Evolutionary conservation across 345 rosid genomes (phyloP).

Genomic region (Carallia brachiata): DNA sequence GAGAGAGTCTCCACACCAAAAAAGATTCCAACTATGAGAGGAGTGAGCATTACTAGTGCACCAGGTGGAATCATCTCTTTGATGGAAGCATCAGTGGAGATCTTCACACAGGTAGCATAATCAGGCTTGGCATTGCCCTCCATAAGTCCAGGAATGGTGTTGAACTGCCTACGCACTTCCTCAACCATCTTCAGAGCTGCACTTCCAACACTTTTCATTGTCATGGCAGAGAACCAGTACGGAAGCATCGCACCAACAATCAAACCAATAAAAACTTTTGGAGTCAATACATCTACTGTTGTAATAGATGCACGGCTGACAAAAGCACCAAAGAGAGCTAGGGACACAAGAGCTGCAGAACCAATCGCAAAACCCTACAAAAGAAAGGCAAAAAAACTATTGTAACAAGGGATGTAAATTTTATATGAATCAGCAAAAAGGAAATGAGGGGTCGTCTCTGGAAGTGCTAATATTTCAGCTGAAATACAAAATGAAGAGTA

Average conservation of each 20-base stretch:
- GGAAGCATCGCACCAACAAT: conserved; percentile 52
- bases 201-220: conserved; percentile 98
- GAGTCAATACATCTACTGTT: conserved; percentile 28
- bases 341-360: conserved; percentile 80
- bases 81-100: conserved; percentile 97
- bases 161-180: conserved; percentile 97
- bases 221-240: conserved; percentile 99
- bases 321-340: conserved; percentile 33
- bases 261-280: conserved; percentile 33
- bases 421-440: not conserved
- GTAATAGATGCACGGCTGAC: conserved; percentile 29
- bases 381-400: conserved; percentile 9
- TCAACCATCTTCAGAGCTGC: conserved; percentile 99
- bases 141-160: conserved; percentile 96
- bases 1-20: conserved; percentile 33
- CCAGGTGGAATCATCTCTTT: conserved; percentile 99
- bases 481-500: not conserved
- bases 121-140: conserved; percentile 93
- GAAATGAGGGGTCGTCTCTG: not conserved
- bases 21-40: conserved; percentile 44
- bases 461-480: not conserved
- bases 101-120: conserved; percentile 95
- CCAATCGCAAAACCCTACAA: conserved; percentile 72
- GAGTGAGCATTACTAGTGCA: conserved; percentile 98
- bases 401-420: not conserved